These are phyloP conservation scores for Sporisorium scitamineum DNA, from an alignment of 1,284 basidiomycete species.

Conservation along the genomic window DNA sequence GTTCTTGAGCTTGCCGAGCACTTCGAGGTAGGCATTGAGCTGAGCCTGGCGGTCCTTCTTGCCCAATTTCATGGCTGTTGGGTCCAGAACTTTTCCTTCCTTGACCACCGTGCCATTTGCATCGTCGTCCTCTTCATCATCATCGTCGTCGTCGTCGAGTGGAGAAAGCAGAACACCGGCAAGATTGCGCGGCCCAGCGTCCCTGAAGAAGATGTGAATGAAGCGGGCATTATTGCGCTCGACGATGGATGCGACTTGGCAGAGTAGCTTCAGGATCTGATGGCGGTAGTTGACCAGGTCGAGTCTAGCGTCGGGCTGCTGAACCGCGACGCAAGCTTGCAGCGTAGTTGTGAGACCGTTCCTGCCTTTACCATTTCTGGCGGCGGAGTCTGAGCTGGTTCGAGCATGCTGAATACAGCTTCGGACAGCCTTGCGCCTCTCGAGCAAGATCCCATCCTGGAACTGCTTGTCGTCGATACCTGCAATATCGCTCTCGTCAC, in stretches of 20 bases:
- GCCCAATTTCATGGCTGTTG: slow-evolving; percentile 33
- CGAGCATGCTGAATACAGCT: slow-evolving; percentile 50
- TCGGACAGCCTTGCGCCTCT: slow-evolving; percentile 38
- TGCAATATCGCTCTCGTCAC: slow-evolving; percentile 41
- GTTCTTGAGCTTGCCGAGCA: slow-evolving; percentile 90
- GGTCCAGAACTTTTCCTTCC: slow-evolving; percentile 15
- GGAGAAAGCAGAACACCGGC: slow-evolving; percentile 42
- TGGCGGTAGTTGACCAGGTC: slow-evolving; percentile 61
- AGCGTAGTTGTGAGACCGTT: slow-evolving; percentile 32
- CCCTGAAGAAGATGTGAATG: slow-evolving; percentile 55
- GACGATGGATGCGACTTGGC: slow-evolving; percentile 41
- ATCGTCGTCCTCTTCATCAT: slow-evolving; percentile 30
- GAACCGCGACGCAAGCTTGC: slow-evolving; percentile 30
- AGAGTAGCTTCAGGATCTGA: slow-evolving; percentile 60
- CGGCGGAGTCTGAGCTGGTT: slow-evolving; percentile 12
- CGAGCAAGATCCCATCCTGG: slow-evolving; percentile 52
- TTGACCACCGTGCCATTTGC: not conserved
- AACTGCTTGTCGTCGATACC: slow-evolving; percentile 58
- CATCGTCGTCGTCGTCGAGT: slow-evolving; percentile 37
- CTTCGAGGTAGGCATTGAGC: slow-evolving; percentile 76
- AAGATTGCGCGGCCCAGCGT: slow-evolving; percentile 48
- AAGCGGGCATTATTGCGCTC: slow-evolving; percentile 60
- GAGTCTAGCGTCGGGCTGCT: slow-evolving; percentile 53
- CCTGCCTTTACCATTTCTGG: not conserved
- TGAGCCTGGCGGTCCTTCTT: slow-evolving; percentile 53